A percentile compares a stretch with the other conserved stretches of the same genome.
Conservation (phyloP, 768 basidiomycete genomes). For the Basidioascus undulatus region DNA sequence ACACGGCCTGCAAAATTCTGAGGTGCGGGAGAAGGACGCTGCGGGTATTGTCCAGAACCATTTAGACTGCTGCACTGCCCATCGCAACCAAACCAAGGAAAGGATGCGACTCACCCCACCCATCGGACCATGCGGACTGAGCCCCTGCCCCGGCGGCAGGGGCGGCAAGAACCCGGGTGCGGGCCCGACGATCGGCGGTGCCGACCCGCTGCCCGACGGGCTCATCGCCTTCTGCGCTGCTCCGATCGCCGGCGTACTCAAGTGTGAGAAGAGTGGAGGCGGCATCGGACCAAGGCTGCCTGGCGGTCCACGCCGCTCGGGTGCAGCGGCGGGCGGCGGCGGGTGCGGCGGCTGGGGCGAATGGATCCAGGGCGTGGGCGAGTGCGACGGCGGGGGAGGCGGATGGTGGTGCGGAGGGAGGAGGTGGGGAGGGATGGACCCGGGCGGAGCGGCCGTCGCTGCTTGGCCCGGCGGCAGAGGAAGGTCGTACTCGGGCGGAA, state of each 20-base stretch:
- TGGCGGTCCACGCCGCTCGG: constrained; percentile 1
- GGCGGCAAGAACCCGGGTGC: not conserved
- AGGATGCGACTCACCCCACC: no score
- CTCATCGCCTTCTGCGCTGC: constrained; percentile 1
- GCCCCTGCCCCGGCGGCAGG: not conserved
- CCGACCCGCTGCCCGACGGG: constrained; percentile 4
- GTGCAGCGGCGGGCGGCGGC: no score
- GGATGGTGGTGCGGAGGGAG: constrained; percentile 1
- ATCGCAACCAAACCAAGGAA: not conserved
- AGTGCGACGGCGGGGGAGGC: not conserved
- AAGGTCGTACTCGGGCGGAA: constrained; percentile 37
- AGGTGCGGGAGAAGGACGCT: not conserved
- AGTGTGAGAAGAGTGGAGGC: constrained; percentile 8
- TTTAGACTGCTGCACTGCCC: no score
- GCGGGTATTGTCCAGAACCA: no score
- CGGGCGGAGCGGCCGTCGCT: constrained; percentile 1
- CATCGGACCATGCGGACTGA: no score
- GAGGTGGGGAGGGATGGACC: constrained; percentile 1
- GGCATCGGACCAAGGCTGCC: constrained; percentile 8
- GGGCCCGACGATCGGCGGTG: not conserved
- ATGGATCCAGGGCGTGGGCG: not conserved
- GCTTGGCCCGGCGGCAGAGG: constrained; percentile 6
- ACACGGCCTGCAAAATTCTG: constrained; percentile 11
- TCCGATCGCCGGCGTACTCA: not conserved
- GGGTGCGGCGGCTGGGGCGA: not conserved